Evolutionary conservation across 2,329 filamentous ascomycete genomes (phyloP), one percentile per base, ranked within the genome.

Genomic region (Proliferodiscus dingleyae): DNA sequence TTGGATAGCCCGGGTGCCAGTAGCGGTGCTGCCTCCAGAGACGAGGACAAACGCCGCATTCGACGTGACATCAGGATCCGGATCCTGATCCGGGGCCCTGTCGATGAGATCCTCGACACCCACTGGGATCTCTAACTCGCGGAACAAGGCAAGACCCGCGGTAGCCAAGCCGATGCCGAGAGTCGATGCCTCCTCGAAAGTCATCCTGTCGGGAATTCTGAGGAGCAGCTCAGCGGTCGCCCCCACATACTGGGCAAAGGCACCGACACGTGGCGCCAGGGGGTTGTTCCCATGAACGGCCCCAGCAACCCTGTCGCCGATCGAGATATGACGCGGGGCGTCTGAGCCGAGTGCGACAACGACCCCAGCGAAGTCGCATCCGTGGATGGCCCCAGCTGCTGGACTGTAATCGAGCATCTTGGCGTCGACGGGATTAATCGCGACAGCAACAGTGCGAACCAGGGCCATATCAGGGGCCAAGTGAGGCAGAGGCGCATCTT

Each of bases 1-100:
- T 52, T 77, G 73, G 3, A 72, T 65, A 0, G 68, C 71, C 42
- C 66, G 56, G 1, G 67, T 69, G 0, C 72, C 73, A 0, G 62
- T 66, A 0, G 70, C 60, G 1, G 70, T 71, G 26, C 60, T 62
- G 2, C 71, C 74, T 1, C 72, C 73, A 37, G 66, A 67, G 3
- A 77, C 66, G 1, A 77, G 57, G 0, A 76, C 64, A 29, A 29
- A 29, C 26, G 26, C 26, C 26, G 26, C 26, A 29, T 29, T 3
- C 46, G 29, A 8, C 24, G 43, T 21, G 49, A 18, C 4, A 39
- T 30, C 19, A 37, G 21, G 13, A 11, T 40, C 21, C 37, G 21
- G 13, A 41, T 43, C 16, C 15, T n/a, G n/a, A n/a, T 39, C 44
- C 28, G n/a, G n/a, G 26, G 47, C 23, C 28, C 26, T 22, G 26